These are phyloP conservation scores for Laburnicola sp. DNA, from an alignment of 2,329 filamentous ascomycete species.

Conservation along the genomic window DNA sequence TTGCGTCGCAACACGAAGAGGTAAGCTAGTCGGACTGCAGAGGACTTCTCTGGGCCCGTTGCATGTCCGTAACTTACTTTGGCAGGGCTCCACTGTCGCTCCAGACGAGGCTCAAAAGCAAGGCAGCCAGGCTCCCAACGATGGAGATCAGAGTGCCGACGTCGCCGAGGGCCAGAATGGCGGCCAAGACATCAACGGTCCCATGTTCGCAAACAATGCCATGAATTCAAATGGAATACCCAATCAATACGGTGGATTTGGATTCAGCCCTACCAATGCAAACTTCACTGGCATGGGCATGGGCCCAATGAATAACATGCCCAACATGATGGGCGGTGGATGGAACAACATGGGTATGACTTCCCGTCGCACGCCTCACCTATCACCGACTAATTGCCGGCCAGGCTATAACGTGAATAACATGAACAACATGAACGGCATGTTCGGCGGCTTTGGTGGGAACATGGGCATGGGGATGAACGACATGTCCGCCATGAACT, in stretches of 20 bases:
- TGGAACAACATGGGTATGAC: conserved; percentile 86
- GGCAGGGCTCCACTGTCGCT: conserved; percentile 6
- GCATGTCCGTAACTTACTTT: conserved; percentile 8
- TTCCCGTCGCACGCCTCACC: conserved; percentile 1
- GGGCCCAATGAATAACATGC: conserved; percentile 35
- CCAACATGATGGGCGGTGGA: conserved; percentile 54
- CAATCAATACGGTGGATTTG: conserved; percentile 44
- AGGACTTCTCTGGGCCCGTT: no score
- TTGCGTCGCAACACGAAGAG: conserved; percentile 14
- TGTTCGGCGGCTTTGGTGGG: conserved; percentile 75
- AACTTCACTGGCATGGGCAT: conserved; percentile 62
- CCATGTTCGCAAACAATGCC: conserved; percentile 24
- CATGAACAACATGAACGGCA: conserved; percentile 79
- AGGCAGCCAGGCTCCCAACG: conserved; percentile 23
- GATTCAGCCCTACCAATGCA: conserved; percentile 48
- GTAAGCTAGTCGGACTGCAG: conserved; percentile 23
- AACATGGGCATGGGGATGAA: conserved; percentile 74
- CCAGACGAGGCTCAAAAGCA: conserved; percentile 19
- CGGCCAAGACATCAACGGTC: conserved; percentile 20
- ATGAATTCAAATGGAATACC: conserved; percentile 33
- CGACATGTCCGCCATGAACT: conserved; percentile 68
- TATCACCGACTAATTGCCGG: conserved; percentile 22
- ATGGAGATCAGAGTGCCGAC: conserved; percentile 22
- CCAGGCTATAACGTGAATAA: conserved; percentile 59
- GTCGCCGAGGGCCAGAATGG: not conserved